phyloP scores from a whole-genome alignment of 2,329 filamentous ascomycete species.

The Pseudogymnoascus sp. region DNA sequence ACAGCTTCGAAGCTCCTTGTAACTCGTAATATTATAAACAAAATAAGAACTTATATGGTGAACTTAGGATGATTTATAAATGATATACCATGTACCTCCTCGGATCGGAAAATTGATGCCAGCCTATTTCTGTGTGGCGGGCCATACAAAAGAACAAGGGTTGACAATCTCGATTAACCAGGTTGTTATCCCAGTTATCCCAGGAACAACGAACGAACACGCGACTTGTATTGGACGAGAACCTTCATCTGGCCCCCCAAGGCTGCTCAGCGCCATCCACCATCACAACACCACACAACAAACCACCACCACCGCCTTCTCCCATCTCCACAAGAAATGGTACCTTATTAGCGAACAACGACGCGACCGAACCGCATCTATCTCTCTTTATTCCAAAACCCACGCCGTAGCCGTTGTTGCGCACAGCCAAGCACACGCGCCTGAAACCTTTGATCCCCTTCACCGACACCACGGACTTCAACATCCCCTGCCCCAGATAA shows the following conservation, averaged over 20 bases:
- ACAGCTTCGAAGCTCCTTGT: background rate
- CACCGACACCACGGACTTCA: slow-evolving; percentile 4
- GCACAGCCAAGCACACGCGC: background rate
- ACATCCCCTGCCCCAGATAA: slow-evolving; percentile 2
- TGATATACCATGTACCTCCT: background rate
- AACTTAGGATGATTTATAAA: background rate
- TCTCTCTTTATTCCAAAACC: background rate
- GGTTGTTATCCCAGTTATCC: slow-evolving; percentile 7
- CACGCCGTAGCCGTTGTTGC: background rate
- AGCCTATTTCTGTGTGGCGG: background rate
- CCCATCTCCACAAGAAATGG: background rate
- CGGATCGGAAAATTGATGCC: background rate
- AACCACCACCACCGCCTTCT: background rate
- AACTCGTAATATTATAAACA: too few relatives aligned
- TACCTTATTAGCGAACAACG: background rate
- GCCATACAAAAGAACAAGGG: slow-evolving; percentile 1
- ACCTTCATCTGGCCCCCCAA: slow-evolving; percentile 2
- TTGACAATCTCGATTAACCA: slow-evolving; percentile 1
- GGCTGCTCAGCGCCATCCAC: background rate
- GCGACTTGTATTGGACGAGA: slow-evolving; percentile 5
- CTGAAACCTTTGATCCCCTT: slow-evolving; percentile 4
- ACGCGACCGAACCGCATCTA: background rate
- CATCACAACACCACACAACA: background rate
- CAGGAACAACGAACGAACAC: slow-evolving; percentile 6
- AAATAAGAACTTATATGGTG: background rate